Conservation (phyloP, 2,329 filamentous ascomycete species). For the Tolypocladium guangdongense region DNA sequence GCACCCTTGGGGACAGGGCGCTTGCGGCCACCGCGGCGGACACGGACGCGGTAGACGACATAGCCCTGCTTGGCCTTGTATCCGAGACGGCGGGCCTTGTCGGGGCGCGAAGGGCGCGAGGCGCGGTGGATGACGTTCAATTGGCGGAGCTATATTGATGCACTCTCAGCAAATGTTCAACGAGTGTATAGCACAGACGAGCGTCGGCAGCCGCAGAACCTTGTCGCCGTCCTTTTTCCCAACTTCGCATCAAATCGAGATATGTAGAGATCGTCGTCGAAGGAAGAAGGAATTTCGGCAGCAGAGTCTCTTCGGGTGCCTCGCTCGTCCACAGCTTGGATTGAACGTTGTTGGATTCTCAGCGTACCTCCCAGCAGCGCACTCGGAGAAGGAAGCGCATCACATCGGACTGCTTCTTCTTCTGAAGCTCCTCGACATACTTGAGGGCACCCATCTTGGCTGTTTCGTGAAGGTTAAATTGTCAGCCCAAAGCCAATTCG, state of each 20-base stretch:
- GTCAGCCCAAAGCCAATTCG: constrained; percentile 1
- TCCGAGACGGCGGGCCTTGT: constrained; percentile 99
- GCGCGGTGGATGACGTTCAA: constrained; percentile 99
- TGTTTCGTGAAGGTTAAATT: constrained; percentile 14
- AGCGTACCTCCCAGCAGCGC: constrained; percentile 98
- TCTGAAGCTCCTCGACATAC: constrained; percentile 99
- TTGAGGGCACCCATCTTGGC: constrained; percentile 98
- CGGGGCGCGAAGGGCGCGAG: constrained; percentile 92
- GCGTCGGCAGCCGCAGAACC: constrained; percentile 1
- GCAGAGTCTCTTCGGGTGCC: constrained; percentile 5
- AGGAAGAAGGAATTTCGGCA: constrained; percentile 6
- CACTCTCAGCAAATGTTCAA: constrained; percentile 99
- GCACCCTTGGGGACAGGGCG: constrained; percentile 92
- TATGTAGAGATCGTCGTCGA: not conserved
- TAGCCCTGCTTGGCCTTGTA: constrained; percentile 99
- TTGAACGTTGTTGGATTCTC: constrained; percentile 27
- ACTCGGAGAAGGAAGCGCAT: constrained; percentile 99
- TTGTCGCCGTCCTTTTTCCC: not conserved
- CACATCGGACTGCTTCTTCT: constrained; percentile 99
- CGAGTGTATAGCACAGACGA: constrained; percentile 79
- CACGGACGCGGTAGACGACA: constrained; percentile 99
- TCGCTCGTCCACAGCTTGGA: constrained; percentile 22
- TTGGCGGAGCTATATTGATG: constrained; percentile 99
- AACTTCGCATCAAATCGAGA: not conserved
- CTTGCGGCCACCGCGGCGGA: constrained; percentile 98